Base-by-base conservation (phyloP, 2,329 filamentous ascomycete genomes). In the Paraphaeosphaeria minitans region DNA sequence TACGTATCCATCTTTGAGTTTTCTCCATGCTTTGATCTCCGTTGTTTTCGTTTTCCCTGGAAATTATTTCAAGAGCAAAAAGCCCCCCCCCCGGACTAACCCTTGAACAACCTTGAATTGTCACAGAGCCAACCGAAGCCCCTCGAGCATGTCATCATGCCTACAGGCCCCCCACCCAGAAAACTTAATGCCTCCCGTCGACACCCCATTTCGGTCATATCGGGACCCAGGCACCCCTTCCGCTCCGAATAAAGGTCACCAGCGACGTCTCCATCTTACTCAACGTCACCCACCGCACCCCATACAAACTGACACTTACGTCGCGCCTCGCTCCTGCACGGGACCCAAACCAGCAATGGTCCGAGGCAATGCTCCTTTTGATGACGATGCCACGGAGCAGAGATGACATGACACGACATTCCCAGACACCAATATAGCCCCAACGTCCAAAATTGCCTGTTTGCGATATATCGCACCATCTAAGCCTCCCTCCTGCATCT, bases 291-390 rank as follows among this genome's bases (percentile, higher is more conserved):
- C 9, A 27, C 19, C 22, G 42, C 22, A 19, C 42, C 42, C 22
- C 43, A n/a, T 27, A 46, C 22, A 29, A 22, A 46, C n/a, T 22
- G 10, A 46, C 22, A 39, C 13, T 39, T 12, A 29, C 10, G 27
- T 48, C 29, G 46, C 46, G 19, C 24, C 46, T 48, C 47, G 47
- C 47, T 50, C 39, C 47, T 50, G 31, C 47, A 50, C 29, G 13
- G 31, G 9, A 4, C 13, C 27, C 10, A 50, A 50, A 37, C 10
- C n/a, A 31, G 47, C 47, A 50, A 37, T 37, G 19, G 31, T 50
- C 47, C 47, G 47, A 50, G 10, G 4, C 9, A 37, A 10, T 24
- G 22, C 47, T 22, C 47, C 29, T 50, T 21, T 4, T 16, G 4
- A 9, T 45, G 6, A 12, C 12, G 22, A 14, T 24, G 21, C 3